These are phyloP conservation scores for Trypanosoma lewisi DNA, from an alignment of 208 protist species.

Conservation along the genomic window DNA sequence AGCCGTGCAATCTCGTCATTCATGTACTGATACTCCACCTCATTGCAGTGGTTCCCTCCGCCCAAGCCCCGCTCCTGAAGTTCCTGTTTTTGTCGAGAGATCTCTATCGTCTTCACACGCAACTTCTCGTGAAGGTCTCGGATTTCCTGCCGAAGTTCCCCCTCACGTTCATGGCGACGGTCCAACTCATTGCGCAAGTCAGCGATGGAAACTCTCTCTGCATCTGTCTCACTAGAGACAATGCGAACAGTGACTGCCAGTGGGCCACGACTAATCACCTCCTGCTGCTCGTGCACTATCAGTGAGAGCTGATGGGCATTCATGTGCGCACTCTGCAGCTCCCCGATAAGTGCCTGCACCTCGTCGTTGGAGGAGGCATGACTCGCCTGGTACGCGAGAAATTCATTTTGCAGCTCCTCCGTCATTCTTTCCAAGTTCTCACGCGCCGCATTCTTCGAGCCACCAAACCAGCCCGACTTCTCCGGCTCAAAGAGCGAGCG, in stretches of 20 bases:
- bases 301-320: slow-evolving; percentile 58
- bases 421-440: slow-evolving; percentile 65
- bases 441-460: slow-evolving; percentile 55
- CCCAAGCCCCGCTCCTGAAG: slow-evolving; percentile 16
- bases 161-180: slow-evolving; percentile 29
- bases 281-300: slow-evolving; percentile 63
- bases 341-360: slow-evolving; percentile 65
- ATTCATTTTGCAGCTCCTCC: slow-evolving; percentile 71
- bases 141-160: slow-evolving; percentile 32
- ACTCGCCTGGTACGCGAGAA: slow-evolving; percentile 61
- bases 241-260: slow-evolving; percentile 42
- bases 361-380: slow-evolving; percentile 84
- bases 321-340: slow-evolving; percentile 54
- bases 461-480: slow-evolving; percentile 80
- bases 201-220: slow-evolving; percentile 25
- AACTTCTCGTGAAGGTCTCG: slow-evolving; percentile 16
- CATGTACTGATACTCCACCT: slow-evolving; percentile 24
- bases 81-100: slow-evolving; percentile 24
- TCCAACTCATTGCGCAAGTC: slow-evolving; percentile 51
- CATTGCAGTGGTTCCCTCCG: not conserved
- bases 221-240: slow-evolving; percentile 29
- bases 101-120: slow-evolving; percentile 22
- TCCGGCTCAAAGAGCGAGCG: slow-evolving; percentile 74
- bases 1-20: slow-evolving; percentile 39
- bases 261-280: slow-evolving; percentile 48